A percentile compares a stretch with the other conserved stretches of the same genome.
phyloP scores from a whole-genome alignment of 2,329 filamentous ascomycete genomes.

The Nigrospora osmanthi region DNA sequence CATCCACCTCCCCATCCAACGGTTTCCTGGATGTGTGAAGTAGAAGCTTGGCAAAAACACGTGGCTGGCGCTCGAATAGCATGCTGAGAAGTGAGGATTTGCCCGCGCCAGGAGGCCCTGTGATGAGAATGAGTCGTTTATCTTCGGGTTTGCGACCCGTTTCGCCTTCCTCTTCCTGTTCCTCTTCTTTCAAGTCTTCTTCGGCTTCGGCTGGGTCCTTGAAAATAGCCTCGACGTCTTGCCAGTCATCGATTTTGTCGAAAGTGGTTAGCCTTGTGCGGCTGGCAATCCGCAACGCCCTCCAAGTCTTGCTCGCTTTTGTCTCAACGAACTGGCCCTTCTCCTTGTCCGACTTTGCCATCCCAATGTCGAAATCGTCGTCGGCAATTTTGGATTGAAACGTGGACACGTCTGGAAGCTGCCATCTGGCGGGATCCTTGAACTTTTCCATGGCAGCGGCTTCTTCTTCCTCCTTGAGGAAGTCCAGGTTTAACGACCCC shows the following conservation, averaged over 20 bases:
- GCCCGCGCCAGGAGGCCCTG: conserved; percentile 53
- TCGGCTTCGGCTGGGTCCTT: conserved; percentile 32
- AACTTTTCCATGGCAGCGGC: conserved; percentile 60
- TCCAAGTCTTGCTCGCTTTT: conserved; percentile 87
- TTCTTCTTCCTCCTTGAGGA: conserved; percentile 61
- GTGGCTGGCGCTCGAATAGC: conserved; percentile 55
- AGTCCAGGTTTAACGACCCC: conserved; percentile 69
- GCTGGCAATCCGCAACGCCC: conserved; percentile 73
- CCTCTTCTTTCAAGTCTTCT: conserved; percentile 17
- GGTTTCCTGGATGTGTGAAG: conserved; percentile 47
- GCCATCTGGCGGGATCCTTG: conserved; percentile 56
- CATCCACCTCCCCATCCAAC: conserved; percentile 41
- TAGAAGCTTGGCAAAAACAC: conserved; percentile 54
- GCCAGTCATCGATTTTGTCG: conserved; percentile 80
- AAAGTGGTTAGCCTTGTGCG: conserved; percentile 68
- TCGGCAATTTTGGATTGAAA: conserved; percentile 69
- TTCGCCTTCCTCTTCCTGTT: conserved; percentile 24
- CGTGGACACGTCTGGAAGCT: conserved; percentile 59
- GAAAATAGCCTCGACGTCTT: conserved; percentile 56
- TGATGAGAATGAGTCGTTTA: conserved; percentile 54
- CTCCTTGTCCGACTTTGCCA: conserved; percentile 58
- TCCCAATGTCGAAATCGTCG: conserved; percentile 80
- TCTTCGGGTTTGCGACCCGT: conserved; percentile 32
- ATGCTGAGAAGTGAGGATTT: conserved; percentile 57
- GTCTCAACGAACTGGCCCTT: conserved; percentile 52